phyloP scores from a whole-genome alignment of 192 early-diverging fungal genomes.

The Podila horticola region DNA sequence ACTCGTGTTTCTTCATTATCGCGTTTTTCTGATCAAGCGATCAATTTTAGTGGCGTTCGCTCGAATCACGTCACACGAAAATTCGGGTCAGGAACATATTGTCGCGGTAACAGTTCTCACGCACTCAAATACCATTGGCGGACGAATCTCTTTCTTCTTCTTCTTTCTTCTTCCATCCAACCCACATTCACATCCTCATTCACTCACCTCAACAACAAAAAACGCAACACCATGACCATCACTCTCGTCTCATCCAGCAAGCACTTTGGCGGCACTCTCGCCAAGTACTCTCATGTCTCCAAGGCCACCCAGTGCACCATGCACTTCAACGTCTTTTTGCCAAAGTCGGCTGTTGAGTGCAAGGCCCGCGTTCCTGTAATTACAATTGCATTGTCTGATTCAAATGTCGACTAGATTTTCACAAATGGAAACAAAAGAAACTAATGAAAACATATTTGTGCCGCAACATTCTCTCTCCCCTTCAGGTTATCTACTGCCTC shows the following conservation, averaged over 20 bases:
- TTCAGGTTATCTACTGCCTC: conserved; percentile 76
- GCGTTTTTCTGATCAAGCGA: too few relatives aligned
- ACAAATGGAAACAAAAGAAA: too few relatives aligned
- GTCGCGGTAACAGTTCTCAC: too few relatives aligned
- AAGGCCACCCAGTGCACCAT: conserved; percentile 71
- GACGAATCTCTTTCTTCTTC: not conserved
- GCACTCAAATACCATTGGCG: too few relatives aligned
- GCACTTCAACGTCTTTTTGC: conserved; percentile 82
- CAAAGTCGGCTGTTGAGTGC: conserved; percentile 53
- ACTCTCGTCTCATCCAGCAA: conserved; percentile 67
- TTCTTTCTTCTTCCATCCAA: not conserved
- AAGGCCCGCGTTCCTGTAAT: conserved; percentile 38
- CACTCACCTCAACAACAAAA: not conserved
- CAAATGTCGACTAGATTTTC: too few relatives aligned
- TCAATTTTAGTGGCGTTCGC: too few relatives aligned
- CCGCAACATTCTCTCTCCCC: not conserved
- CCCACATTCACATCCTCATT: not conserved
- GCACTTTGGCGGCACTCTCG: conserved; percentile 72
- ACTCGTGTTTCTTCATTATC: too few relatives aligned
- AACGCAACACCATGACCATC: conserved; percentile 40
- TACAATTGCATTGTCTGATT: not conserved
- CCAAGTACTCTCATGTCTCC: conserved; percentile 81
- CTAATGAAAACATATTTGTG: too few relatives aligned
- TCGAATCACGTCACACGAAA: too few relatives aligned
- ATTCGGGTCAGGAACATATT: too few relatives aligned